A percentile compares a stretch with the other conserved stretches of the same genome.
Evolutionary conservation across 176 grass and related monocot genomes (phyloP).

Genomic region (Panicum miliaceum): DNA sequence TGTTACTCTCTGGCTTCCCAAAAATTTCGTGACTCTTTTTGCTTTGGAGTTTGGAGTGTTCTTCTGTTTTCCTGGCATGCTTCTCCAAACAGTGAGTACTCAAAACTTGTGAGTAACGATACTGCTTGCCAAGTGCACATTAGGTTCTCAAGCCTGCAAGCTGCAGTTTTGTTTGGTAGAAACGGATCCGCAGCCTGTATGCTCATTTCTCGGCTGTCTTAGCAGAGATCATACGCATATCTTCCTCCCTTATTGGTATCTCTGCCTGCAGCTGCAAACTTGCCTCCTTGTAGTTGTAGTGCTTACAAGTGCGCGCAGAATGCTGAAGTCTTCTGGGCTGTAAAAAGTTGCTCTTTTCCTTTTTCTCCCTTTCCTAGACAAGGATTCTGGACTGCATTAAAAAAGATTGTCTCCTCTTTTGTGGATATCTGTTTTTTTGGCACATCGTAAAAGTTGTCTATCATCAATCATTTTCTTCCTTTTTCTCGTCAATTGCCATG

Average conservation of each 20-base stretch:
- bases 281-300: background rate
- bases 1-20: background rate
- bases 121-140: background rate
- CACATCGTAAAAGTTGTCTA: constrained; percentile 17
- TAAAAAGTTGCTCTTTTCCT: background rate
- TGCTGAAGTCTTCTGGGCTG: background rate
- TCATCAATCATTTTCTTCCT: background rate
- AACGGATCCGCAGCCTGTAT: background rate
- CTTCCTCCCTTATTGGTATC: background rate
- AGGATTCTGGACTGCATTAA: constrained; percentile 12
- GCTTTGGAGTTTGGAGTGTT: background rate
- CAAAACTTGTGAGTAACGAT: background rate
- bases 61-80: background rate
- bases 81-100: background rate
- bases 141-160: constrained; percentile 28
- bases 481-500: background rate
- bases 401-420: constrained; percentile 28
- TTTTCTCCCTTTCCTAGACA: constrained; percentile 14
- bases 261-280: constrained; percentile 15
- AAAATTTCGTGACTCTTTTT: background rate
- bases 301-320: background rate
- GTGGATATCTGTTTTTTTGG: background rate
- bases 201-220: background rate
- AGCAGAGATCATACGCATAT: background rate
- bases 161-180: constrained; percentile 11